A percentile compares a stretch with the other conserved stretches of the same genome.
phyloP scores from a whole-genome alignment of 1,139 yeast genomes.

The Arxiozyma slooffiae region DNA sequence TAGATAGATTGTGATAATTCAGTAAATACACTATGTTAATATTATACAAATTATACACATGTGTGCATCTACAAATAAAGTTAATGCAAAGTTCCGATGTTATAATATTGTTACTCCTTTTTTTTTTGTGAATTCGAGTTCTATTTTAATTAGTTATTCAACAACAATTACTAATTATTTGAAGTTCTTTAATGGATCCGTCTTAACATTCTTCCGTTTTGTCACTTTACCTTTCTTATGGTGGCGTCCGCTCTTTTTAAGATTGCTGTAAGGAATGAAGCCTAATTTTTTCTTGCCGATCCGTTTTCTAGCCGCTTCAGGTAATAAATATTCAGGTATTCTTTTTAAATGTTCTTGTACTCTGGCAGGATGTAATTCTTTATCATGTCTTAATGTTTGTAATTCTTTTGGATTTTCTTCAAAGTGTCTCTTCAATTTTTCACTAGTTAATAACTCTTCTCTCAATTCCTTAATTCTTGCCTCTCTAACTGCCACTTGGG shows the following conservation, averaged over 20 bases:
- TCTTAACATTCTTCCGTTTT: conserved; percentile 35
- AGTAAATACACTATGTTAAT: too few species aligned
- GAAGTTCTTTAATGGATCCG: conserved; percentile 65
- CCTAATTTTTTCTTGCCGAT: conserved; percentile 48
- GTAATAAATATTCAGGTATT: conserved; percentile 85
- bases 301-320: conserved; percentile 61
- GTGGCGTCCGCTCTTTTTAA: conserved; percentile 33
- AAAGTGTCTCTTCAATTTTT: conserved; percentile 84
- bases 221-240: conserved; percentile 36
- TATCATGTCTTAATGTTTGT: conserved; percentile 81
- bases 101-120: not conserved
- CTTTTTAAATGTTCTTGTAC: conserved; percentile 79
- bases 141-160: conserved; percentile 1
- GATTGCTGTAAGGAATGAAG: conserved; percentile 67
- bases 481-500: conserved; percentile 81
- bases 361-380: conserved; percentile 73
- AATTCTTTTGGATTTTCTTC: conserved; percentile 98
- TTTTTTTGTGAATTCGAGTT: not conserved
- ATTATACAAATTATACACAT: not conserved
- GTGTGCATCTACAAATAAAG: not conserved
- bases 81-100: not conserved
- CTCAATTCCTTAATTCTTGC: conserved; percentile 88
- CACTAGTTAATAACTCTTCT: conserved; percentile 78
- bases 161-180: conserved; percentile 20
- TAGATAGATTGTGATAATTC: not conserved